Evolutionary conservation across 164 flowering plant genomes (phyloP).

Genomic region (Aristolochia contorta): DNA sequence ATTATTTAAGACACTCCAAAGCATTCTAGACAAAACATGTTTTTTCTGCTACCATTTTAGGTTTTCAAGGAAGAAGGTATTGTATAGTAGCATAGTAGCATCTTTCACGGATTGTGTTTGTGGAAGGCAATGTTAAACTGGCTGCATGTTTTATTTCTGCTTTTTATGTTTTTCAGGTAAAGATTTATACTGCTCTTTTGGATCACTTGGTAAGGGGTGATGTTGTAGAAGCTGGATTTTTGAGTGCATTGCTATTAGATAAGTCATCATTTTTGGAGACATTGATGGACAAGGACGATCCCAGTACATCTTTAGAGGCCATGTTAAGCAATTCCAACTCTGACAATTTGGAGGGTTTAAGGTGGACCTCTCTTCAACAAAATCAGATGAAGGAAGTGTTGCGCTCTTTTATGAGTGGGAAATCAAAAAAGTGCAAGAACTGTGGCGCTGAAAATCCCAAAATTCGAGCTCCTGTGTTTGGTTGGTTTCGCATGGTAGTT

Average conservation of each 20-base stretch:
- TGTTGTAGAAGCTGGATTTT: constrained; percentile 38
- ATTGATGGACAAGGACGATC: constrained; percentile 29
- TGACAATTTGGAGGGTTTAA: constrained; percentile 13
- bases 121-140: too few relatives aligned
- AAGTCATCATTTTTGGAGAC: background rate
- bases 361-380: constrained; percentile 71
- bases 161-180: constrained; percentile 31
- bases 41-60: constrained; percentile 60
- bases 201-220: constrained; percentile 63
- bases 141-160: background rate
- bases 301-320: constrained; percentile 13
- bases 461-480: constrained; percentile 59
- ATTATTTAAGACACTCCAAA: constrained; percentile 44
- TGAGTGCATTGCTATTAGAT: background rate
- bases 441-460: constrained; percentile 43
- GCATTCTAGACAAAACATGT: constrained; percentile 44
- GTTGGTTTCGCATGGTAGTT: constrained; percentile 75
- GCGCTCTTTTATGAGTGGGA: constrained; percentile 23
- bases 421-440: constrained; percentile 24
- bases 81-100: background rate
- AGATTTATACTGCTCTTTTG: constrained; percentile 35
- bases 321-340: background rate
- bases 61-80: constrained; percentile 35
- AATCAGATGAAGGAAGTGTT: constrained; percentile 48
- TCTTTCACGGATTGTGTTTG: background rate